Conservation (phyloP, 2,329 filamentous ascomycete species). For the Dendryphion nanum region DNA sequence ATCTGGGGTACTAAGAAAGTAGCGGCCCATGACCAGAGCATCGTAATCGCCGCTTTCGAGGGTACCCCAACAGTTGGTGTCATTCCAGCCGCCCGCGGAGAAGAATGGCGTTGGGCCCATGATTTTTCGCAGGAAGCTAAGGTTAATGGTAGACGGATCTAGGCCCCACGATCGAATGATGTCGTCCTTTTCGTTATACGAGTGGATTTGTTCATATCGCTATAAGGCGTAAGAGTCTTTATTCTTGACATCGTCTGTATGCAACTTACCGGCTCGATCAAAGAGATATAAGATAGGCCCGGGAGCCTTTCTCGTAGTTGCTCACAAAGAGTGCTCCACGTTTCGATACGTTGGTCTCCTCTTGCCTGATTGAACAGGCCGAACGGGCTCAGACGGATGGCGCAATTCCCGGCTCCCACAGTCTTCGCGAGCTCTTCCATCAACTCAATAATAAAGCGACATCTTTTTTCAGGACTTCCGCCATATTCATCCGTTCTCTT, state of each 20-base stretch:
- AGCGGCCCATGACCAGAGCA: slow-evolving; percentile 42
- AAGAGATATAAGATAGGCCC: slow-evolving; percentile 54
- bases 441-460: slow-evolving; percentile 55
- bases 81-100: slow-evolving; percentile 54
- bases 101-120: slow-evolving; percentile 55
- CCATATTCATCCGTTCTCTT: slow-evolving; percentile 51
- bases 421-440: slow-evolving; percentile 28
- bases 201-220: slow-evolving; percentile 54
- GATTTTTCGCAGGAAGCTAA: slow-evolving; percentile 51
- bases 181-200: slow-evolving; percentile 48
- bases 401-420: slow-evolving; percentile 26
- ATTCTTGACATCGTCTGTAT: background rate
- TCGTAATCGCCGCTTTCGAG: slow-evolving; percentile 41
- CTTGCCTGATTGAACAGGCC: slow-evolving; percentile 54
- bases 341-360: slow-evolving; percentile 53
- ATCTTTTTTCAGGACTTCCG: slow-evolving; percentile 50
- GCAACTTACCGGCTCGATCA: slow-evolving; percentile 49
- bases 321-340: slow-evolving; percentile 51
- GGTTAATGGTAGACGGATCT: slow-evolving; percentile 38
- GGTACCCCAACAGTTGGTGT: slow-evolving; percentile 50
- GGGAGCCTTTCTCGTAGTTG: slow-evolving; percentile 48
- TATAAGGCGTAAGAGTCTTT: slow-evolving; percentile 1
- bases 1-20: slow-evolving; percentile 49
- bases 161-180: slow-evolving; percentile 52
- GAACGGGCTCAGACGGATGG: slow-evolving; percentile 33